Evolutionary conservation across 495 filamentous ascomycete species (phyloP), one percentile per base, ranked within the genome.

Genomic region (Parathielavia hyrcaniae): DNA sequence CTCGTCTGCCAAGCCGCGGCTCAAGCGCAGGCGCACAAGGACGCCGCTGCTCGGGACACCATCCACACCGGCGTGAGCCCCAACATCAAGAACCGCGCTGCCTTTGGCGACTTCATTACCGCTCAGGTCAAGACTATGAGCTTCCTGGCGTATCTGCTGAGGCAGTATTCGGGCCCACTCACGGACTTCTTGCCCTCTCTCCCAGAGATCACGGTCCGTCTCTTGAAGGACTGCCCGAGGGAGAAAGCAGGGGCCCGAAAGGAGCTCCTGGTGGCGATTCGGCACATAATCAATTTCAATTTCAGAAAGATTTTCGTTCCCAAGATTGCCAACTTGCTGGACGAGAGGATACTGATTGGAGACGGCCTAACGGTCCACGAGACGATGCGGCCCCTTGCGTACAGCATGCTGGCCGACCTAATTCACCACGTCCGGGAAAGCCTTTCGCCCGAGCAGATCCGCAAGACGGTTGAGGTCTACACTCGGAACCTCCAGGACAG

Each of bases 111-210:
- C 58, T 91, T 99, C 58, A 92, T 99, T 53, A 97, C 89, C 0
- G 91, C 90, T 0, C 95, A 99, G 71, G 93, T 99, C 44, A 99
- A 99, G 79, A 97, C 93, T 0, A 97, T 99, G 95, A 96, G 90
- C 62, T 99, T 99, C 66, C 72, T 99, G 61, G 95, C 95, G 0
- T 99, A 97, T 70, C 75, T 99, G 5, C 79, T 99, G 26, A 80
- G 95, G 23, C 84, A 91, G 40, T 96, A 96, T 69, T 84, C 90
- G 17, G 83, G 88, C 41, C 89, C 96, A 56, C 77, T 99, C 0
- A 82, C 84, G 13, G 95, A 97, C 64, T 99, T 97, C 66, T 75
- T 99, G 49, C 86, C 87, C 0, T 86, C 83, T 1, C 77, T 99
- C 13, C 95, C 95, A 4, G 86, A 88, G 32, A 93, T 97, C 36